Percentiles rank a stretch among this genome's conserved stretches.
Evolutionary conservation across 495 filamentous ascomycete genomes (phyloP).

Genomic region (Trichoderma erinaceum): DNA sequence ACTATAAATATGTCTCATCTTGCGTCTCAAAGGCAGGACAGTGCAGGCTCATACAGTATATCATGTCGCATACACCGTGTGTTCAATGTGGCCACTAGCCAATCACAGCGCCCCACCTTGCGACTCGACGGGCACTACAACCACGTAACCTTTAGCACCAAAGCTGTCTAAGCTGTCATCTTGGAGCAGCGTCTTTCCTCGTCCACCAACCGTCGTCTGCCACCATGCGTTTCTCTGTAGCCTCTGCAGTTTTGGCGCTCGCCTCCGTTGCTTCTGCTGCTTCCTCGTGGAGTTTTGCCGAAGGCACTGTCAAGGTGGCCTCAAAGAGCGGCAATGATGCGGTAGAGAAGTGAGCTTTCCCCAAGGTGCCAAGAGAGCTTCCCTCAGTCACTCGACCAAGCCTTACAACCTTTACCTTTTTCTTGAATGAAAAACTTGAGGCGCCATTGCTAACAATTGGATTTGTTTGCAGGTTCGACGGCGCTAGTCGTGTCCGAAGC

Average conservation of each 20-base stretch:
- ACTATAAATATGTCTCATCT: no score
- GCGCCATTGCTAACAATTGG: constrained; percentile 16
- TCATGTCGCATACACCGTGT: not conserved
- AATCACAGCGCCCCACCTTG: constrained; percentile 12
- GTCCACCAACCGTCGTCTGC: not conserved
- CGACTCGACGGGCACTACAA: constrained; percentile 1
- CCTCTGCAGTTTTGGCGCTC: constrained; percentile 41
- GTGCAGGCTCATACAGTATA: not conserved
- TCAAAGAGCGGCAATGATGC: constrained; percentile 59
- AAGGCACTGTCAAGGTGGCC: constrained; percentile 73
- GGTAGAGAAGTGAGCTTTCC: constrained; percentile 31
- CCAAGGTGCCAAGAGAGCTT: not conserved
- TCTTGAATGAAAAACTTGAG: not conserved
- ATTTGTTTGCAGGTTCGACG: constrained; percentile 48
- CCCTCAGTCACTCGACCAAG: not conserved
- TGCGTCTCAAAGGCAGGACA: not conserved
- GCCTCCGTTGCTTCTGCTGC: constrained; percentile 51
- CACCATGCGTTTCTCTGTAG: constrained; percentile 49
- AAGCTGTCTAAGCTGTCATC: constrained; percentile 11
- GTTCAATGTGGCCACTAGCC: not conserved
- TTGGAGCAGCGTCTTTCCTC: not conserved
- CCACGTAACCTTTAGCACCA: constrained; percentile 13
- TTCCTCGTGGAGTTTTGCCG: constrained; percentile 76
- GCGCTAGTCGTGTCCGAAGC: constrained; percentile 55
- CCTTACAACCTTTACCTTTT: not conserved